Evolutionary conservation across 2,329 filamentous ascomycete genomes (phyloP).

Genomic region (Fusarium armeniacum): DNA sequence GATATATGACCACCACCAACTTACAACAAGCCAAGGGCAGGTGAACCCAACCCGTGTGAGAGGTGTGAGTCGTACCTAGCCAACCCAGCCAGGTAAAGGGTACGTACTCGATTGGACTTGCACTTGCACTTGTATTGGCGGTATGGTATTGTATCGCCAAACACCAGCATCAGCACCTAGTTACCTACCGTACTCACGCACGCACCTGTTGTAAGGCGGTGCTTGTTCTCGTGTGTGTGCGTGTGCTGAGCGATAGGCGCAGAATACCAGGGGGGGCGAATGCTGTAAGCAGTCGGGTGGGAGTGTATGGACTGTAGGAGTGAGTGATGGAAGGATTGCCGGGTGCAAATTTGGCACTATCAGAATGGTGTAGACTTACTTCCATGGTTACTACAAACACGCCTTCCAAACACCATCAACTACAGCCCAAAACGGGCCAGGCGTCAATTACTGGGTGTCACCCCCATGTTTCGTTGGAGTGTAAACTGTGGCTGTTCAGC

Average conservation of each 20-base stretch:
- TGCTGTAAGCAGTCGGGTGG: slow-evolving; percentile 16
- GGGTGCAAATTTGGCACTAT: slow-evolving; percentile 14
- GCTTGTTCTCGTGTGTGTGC: slow-evolving; percentile 23
- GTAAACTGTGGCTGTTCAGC: slow-evolving; percentile 20
- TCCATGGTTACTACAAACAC: slow-evolving; percentile 9
- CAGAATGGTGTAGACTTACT: background rate
- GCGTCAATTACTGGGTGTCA: slow-evolving; percentile 9
- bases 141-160: slow-evolving; percentile 14
- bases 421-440: slow-evolving; percentile 31
- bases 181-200: slow-evolving; percentile 3
- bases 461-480: slow-evolving; percentile 29
- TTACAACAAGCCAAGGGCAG: slow-evolving; percentile 41
- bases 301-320: slow-evolving; percentile 8
- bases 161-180: background rate
- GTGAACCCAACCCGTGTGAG: slow-evolving; percentile 35
- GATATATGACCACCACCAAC: slow-evolving; percentile 44
- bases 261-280: slow-evolving; percentile 25
- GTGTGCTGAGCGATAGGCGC: slow-evolving; percentile 44
- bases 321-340: background rate
- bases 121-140: slow-evolving; percentile 18
- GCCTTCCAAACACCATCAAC: slow-evolving; percentile 1
- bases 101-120: slow-evolving; percentile 39
- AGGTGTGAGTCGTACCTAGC: slow-evolving; percentile 40
- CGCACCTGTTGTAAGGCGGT: slow-evolving; percentile 18
- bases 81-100: slow-evolving; percentile 30